phyloP scores from a whole-genome alignment of 345 rosid species.

The Euphorbia tirucalli region DNA sequence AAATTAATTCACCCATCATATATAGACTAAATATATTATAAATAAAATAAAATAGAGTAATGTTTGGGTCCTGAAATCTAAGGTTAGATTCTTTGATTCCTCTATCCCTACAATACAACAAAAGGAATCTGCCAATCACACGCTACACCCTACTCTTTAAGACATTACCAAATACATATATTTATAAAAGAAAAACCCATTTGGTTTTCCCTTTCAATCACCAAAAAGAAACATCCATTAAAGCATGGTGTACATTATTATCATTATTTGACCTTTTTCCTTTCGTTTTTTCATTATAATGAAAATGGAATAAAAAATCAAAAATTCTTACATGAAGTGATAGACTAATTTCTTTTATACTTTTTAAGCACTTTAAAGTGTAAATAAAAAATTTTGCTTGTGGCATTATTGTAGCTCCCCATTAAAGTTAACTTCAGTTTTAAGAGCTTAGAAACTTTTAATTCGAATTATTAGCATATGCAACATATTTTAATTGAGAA shows the following conservation, averaged over 20 bases:
- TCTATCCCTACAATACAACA: constrained; percentile 57
- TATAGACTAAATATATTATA: too few relatives aligned
- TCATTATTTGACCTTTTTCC: background rate
- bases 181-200: constrained; percentile 16
- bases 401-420: too few relatives aligned
- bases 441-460: too few relatives aligned
- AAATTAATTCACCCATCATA: too few relatives aligned
- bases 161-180: background rate
- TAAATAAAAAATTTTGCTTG: too few relatives aligned
- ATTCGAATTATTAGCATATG: too few relatives aligned
- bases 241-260: background rate
- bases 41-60: constrained; percentile 19
- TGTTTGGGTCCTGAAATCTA: constrained; percentile 42
- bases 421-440: too few relatives aligned
- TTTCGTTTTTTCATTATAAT: constrained; percentile 7
- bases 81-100: constrained; percentile 78
- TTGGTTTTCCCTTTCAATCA: constrained; percentile 36
- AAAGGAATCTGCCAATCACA: constrained; percentile 75
- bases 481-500: too few relatives aligned
- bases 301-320: too few relatives aligned
- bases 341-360: too few relatives aligned
- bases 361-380: too few relatives aligned
- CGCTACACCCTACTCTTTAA: constrained; percentile 28
- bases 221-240: constrained; percentile 36
- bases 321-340: too few relatives aligned